Conservation (phyloP, 495 filamentous ascomycete genomes). For the Penicillium flavigenum region DNA sequence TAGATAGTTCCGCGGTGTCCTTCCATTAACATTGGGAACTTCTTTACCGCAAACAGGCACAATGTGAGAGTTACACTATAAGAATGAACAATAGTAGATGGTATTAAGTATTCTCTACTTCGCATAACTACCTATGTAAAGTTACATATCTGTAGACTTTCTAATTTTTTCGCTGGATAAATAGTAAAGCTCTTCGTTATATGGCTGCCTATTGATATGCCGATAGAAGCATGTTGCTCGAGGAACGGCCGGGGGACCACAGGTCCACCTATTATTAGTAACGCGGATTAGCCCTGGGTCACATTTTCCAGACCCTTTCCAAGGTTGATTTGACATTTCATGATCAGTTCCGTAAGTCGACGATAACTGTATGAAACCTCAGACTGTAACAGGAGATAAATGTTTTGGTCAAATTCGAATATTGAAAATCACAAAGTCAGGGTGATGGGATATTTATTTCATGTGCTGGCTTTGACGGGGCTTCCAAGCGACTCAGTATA, state of each 20-base stretch:
- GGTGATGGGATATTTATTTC: too few species aligned
- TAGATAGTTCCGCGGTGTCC: neutral
- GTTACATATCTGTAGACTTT: neutral
- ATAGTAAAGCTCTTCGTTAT: neutral
- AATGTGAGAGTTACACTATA: neutral
- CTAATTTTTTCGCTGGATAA: neutral
- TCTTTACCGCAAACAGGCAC: slow-evolving; percentile 19
- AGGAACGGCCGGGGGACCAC: slow-evolving; percentile 4
- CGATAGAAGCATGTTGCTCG: slow-evolving; percentile 11
- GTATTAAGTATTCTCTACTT: neutral
- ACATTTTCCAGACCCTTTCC: neutral
- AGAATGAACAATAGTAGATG: neutral
- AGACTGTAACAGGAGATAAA: too few species aligned
- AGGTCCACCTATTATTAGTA: slow-evolving; percentile 8
- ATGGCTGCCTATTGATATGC: slow-evolving; percentile 13
- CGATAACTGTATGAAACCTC: too few species aligned
- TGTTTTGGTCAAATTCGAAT: too few species aligned
- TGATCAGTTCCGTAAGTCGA: too few species aligned
- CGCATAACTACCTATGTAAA: neutral
- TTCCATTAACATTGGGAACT: slow-evolving; percentile 2
- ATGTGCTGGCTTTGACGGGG: too few species aligned
- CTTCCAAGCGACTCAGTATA: too few species aligned
- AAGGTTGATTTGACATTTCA: too few species aligned
- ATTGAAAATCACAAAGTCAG: too few species aligned
- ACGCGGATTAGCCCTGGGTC: neutral